Base-by-base conservation (phyloP, 805 yeast genomes). In the Nakazawaea pomicola region DNA sequence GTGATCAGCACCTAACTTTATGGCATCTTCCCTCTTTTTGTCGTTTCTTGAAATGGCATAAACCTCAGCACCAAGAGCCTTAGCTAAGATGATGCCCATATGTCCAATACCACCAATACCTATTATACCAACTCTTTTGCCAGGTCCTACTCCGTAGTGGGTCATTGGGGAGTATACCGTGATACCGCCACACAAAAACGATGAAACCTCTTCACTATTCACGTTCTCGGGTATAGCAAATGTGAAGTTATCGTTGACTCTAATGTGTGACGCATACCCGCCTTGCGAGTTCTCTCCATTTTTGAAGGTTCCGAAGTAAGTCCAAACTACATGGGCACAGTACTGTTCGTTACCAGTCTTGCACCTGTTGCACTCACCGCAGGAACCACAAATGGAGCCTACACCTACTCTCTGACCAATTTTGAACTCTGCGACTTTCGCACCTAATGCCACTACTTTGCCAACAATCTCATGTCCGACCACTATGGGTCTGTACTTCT, bases 161-260 rank as follows among this genome's bases (percentile, higher is more conserved):
- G 72, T 65, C 50, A 83, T 60, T 41, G 91, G 91, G 6, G 85
- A 73, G 63, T 64, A 83, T 11, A 77, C 80, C 10, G 91, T 83
- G 55, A 80, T 65, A 41, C 91, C 91, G 42, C 87, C 91, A 66
- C 91, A 83, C 64, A 82, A 62, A 62, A 83, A 63, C 39, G 90
- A 89, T 4, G 88, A 88, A 23, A 78, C 86, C 20, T 67, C 62
- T 27, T 68, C 74, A 33, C 75, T 65, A 27, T 72, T 65, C 30
- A 79, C 52, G 11, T 50, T 58, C 11, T 74, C 74, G 33, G 91
- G 90, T 44, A 83, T 72, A 34, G 76, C 77, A 63, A 83, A 70
- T 3, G 71, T 81, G 56, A 78, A 78, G 44, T 71, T 67, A 57
- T 80, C 83, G 57, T 78, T 72, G 37, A 78, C 77, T 48, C 87